A percentile compares a stretch with the other conserved stretches of the same genome.
Conservation (phyloP, 75 land plant genomes). For the Gnetum montanum region DNA sequence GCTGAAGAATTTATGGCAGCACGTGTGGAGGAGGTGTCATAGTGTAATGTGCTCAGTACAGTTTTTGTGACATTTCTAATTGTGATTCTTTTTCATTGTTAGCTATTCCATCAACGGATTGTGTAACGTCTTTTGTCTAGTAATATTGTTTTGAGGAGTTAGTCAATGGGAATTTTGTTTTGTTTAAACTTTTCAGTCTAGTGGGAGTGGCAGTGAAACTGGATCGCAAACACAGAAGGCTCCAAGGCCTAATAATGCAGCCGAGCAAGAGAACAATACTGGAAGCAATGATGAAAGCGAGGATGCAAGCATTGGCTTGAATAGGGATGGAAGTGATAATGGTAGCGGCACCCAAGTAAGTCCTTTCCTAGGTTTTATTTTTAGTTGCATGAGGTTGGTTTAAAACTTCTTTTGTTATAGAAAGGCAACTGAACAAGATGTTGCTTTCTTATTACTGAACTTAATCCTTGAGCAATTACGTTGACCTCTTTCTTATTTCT, state of each 20-base stretch:
- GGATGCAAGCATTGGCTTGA: constrained; percentile 46
- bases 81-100: too few species aligned
- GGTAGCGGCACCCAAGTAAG: constrained; percentile 92
- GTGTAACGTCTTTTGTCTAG: too few species aligned
- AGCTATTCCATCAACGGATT: too few species aligned
- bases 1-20: constrained; percentile 95
- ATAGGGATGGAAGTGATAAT: constrained; percentile 78
- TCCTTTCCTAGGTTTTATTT: neutral
- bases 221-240: constrained; percentile 51
- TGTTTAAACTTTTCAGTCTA: constrained; percentile 64
- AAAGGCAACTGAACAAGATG: too few species aligned
- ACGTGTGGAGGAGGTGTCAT: constrained; percentile 91
- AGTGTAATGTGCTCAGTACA: constrained; percentile 79
- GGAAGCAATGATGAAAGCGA: constrained; percentile 55
- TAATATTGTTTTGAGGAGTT: too few species aligned
- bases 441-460: too few species aligned
- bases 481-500: too few species aligned
- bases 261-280: constrained; percentile 35
- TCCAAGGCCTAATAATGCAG: constrained; percentile 30
- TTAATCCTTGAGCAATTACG: too few species aligned
- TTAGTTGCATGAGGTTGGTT: too few species aligned
- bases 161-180: neutral
- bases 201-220: constrained; percentile 87
- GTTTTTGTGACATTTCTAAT: too few species aligned
- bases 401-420: too few species aligned